phyloP scores from a whole-genome alignment of 257 asterid species.

The Echites panduratus region DNA sequence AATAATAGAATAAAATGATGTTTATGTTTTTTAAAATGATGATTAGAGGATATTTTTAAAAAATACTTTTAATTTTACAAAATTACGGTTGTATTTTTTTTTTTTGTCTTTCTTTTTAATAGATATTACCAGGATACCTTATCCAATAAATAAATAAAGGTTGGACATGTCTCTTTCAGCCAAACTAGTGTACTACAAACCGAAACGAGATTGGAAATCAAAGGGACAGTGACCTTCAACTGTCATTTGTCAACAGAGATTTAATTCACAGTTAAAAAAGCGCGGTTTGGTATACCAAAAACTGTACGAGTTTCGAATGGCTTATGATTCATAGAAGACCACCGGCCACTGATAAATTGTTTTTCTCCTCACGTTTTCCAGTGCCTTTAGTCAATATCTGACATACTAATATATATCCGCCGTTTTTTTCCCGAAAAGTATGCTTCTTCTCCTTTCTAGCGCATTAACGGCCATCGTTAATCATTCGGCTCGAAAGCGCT shows the following conservation, averaged over 20 bases:
- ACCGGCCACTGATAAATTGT: conserved; percentile 3
- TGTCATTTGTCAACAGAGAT: not conserved
- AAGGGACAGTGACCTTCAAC: not conserved
- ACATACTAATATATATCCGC: not conserved
- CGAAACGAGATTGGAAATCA: not conserved
- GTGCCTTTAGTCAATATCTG: not conserved
- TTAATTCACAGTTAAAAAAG: not conserved
- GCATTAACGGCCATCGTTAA: too few species aligned
- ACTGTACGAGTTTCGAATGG: not conserved
- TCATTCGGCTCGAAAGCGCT: not conserved
- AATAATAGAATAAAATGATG: too few species aligned
- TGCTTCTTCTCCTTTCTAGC: too few species aligned
- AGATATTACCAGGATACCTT: too few species aligned
- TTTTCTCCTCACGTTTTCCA: not conserved
- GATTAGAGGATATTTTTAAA: too few species aligned
- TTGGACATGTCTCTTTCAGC: not conserved
- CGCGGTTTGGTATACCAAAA: not conserved
- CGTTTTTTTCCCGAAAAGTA: not conserved
- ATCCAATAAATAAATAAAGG: too few species aligned
- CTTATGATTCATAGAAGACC: not conserved
- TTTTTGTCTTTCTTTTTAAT: too few species aligned
- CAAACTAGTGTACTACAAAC: too few species aligned
- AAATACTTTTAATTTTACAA: too few species aligned
- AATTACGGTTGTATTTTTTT: too few species aligned
- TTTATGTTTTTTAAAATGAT: too few species aligned